Evolutionary conservation across 2,329 filamentous ascomycete species (phyloP), one percentile per base, ranked within the genome.

Genomic region (Diaporthe destruens): DNA sequence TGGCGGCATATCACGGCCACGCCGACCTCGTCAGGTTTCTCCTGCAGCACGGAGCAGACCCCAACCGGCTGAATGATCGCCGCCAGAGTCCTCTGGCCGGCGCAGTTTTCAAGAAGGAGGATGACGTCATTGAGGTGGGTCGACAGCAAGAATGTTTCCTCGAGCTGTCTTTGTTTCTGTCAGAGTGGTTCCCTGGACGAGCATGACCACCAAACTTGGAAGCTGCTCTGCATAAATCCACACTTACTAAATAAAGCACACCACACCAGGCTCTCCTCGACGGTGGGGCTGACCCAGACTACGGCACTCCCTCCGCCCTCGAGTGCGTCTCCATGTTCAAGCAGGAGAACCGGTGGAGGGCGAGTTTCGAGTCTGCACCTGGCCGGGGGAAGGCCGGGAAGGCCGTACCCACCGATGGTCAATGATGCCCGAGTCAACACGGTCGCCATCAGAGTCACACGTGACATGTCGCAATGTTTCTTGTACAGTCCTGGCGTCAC

Each of bases 71-170:
- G 36, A 94, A 94, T 75, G 92, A 91, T 74, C 82, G 88, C 56
- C 90, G 90, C 0, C 92, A 94, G 81, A 92, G 90, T 74, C 89
- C 90, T 0, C 83, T 94, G 4, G 91, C 92, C 0, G 92, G 92
- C 0, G 92, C 92, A 0, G 89, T 94, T 11, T 94, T 94, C 80
- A 94, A 94, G 81, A 89, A 89, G 14, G 90, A 92, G 77, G 86
- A 88, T 70, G 88, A 87, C 5, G 89, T 94, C 3, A 87, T 94
- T 12, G 87, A 88, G 79, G 87, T 88, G 73, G 66, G 80, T 74
- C 5, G 47, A 71, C 12, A 34, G 42, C 3, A 36, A 34, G 25
- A 63, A 32, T 61, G 25, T 5, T 25, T 29, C n/a, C 34, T 16
- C 25, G 16, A 12, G 23, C 14, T 42, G 25, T 18, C 14, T 44